These are phyloP conservation scores for Cercospora nicotianae DNA, from an alignment of 2,329 filamentous ascomycete species.

Conservation along the genomic window DNA sequence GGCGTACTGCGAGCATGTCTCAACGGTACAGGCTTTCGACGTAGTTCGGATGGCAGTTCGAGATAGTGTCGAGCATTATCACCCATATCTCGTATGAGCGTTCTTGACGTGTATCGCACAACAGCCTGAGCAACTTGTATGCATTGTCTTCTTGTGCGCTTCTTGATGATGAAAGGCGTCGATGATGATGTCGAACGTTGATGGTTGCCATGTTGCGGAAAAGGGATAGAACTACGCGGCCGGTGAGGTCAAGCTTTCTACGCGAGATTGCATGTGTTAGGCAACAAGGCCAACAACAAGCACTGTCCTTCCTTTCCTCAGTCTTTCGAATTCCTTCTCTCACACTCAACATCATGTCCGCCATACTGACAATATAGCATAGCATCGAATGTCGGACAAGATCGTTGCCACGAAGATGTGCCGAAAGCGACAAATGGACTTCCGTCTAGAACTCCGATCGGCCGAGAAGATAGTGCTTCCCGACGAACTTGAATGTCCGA, in stretches of 20 bases:
- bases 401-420: neutral
- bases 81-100: neutral
- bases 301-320: neutral
- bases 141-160: neutral
- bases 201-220: neutral
- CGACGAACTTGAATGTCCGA: neutral
- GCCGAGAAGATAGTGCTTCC: neutral
- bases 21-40: constrained; percentile 5
- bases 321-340: neutral
- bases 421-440: neutral
- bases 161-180: neutral
- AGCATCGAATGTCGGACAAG: neutral
- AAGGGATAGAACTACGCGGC: neutral
- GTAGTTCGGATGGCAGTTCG: neutral
- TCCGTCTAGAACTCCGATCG: neutral
- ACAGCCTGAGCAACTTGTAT: neutral
- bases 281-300: neutral
- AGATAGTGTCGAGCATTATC: neutral
- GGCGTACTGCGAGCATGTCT: constrained; percentile 11
- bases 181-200: neutral
- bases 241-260: constrained; percentile 2
- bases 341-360: neutral
- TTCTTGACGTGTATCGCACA: neutral
- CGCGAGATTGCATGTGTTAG: constrained; percentile 7
- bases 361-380: neutral